Conservation (phyloP, 129 eudicot genomes). For the Helianthus annuus region HanXRQr2.0-SUNRISE NC_035443.2:143001381-143001880, state of each 20-base stretch:
- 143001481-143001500: constrained; percentile 12
- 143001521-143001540: background rate
- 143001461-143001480: background rate
- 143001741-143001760: no score
- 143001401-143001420: background rate
- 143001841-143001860: no score
- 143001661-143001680: no score
- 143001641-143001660: background rate
- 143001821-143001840: no score
- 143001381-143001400: background rate
- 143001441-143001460: background rate
- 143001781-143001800: no score
- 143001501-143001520: background rate
- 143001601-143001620: background rate
- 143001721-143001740: no score
- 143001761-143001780: no score
- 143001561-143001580: constrained; percentile 10
- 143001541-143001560: background rate
- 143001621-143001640: background rate
- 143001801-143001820: no score
- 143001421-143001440: no score
- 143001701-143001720: no score
- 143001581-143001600: constrained; percentile 3
- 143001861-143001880: no score
- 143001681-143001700: no score